Evolutionary conservation across 306 rosid species (phyloP), one percentile per base, ranked within the genome.

Genomic region (Alnus rubra): DNA sequence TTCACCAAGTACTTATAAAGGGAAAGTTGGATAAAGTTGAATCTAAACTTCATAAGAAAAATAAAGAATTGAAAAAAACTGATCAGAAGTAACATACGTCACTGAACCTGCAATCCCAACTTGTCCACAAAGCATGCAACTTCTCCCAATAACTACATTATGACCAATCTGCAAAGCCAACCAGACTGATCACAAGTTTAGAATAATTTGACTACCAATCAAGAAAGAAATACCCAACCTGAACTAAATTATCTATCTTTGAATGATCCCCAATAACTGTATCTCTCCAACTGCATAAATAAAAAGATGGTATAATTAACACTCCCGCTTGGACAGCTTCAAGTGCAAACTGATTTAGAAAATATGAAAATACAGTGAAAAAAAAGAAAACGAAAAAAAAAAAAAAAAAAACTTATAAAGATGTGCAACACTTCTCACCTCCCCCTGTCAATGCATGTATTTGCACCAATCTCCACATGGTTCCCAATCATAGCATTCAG

Each of bases 51-150:
- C 31, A 51, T 10, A 10, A 50, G 28, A 42, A 4, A 56, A 15
- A 69, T 5, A 14, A 71, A 69, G 35, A 65, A 54, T 48, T 48
- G 47, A 49, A 72, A 39, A 73, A 63, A 16, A 54, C 45, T 0
- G 37, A 76, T 81, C 16, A 58, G 37, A 67, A 44, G 59, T 42
- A 65, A 84, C 91, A 3, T 90, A 92, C 98, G 88, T 92, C 71
- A 85, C 98, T 5, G 98, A 95, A 69, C 98, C 98, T 52, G 98
- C 97, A 86, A 95, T 90, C 74, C 98, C 98, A 76, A 86, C 98
- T 91, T 92, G 98, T 67, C 98, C 98, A 90, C 98, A 92, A 64
- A 95, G 92, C 90, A 92, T 79, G 84, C 98, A 95, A 71, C 79
- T 86, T 73, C 88, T 85, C 81, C 94, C 98, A 77, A 92, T 85